phyloP scores from a whole-genome alignment of 1,139 yeast species.

The Protomyces pachydermus region DNA sequence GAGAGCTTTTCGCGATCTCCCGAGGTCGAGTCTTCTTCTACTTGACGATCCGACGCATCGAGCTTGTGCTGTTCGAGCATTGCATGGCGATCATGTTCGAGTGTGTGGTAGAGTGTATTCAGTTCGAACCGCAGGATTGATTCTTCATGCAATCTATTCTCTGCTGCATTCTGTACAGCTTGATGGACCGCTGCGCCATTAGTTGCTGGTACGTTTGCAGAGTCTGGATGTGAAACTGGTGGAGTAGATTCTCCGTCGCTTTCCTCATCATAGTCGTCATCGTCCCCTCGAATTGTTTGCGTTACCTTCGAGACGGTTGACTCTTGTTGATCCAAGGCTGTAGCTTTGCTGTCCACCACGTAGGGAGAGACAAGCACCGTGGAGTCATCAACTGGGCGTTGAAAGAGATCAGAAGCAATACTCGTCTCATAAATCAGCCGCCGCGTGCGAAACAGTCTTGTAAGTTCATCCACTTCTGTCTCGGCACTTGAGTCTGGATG shows the following conservation, averaged over 20 bases:
- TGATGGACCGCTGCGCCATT: conserved; percentile 23
- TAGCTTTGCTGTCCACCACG: conserved; percentile 4
- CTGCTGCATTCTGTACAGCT: conserved; percentile 28
- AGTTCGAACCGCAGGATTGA: conserved; percentile 7
- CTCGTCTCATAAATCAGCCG: conserved; percentile 24
- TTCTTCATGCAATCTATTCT: conserved; percentile 22
- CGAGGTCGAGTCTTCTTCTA: conserved; percentile 31
- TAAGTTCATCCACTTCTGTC: conserved; percentile 9
- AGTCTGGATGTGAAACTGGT: background rate
- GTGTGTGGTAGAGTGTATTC: conserved; percentile 20
- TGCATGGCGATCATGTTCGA: conserved; percentile 22
- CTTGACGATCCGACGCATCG: conserved; percentile 29
- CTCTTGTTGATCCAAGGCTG: background rate
- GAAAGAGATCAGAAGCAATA: conserved; percentile 20
- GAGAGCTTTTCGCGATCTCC: conserved; percentile 33
- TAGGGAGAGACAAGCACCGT: conserved; percentile 4
- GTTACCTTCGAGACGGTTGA: conserved; percentile 20
- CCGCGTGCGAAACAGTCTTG: conserved; percentile 22
- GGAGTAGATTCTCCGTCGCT: conserved; percentile 35
- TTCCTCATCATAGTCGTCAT: conserved; percentile 35
- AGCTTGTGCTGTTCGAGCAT: conserved; percentile 27
- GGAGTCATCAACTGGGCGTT: background rate
- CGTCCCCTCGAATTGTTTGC: conserved; percentile 24
- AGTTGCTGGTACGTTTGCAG: background rate
- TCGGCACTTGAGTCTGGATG: background rate